phyloP scores from a whole-genome alignment of 805 yeast genomes.

The Scheffersomyces ergatensis region DNA sequence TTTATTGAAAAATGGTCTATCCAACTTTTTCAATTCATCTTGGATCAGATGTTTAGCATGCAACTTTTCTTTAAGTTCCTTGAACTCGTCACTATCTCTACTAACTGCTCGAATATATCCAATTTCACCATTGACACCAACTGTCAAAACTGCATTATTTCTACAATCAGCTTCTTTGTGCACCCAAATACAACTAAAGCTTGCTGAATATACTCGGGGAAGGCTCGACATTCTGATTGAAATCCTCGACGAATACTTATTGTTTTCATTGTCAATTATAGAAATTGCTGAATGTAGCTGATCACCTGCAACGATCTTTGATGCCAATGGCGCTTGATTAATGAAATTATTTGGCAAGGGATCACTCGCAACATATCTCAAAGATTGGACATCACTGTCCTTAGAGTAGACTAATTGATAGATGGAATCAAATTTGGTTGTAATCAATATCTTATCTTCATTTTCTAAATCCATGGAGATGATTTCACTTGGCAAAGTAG shows the following conservation, averaged over 20 bases:
- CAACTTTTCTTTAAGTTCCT: conserved; percentile 11
- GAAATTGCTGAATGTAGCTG: conserved; percentile 32
- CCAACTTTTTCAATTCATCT: conserved; percentile 17
- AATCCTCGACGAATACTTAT: conserved; percentile 4
- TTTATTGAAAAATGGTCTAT: conserved; percentile 33
- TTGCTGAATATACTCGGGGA: conserved; percentile 28
- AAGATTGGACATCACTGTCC: conserved; percentile 1
- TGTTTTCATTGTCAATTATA: conserved; percentile 16
- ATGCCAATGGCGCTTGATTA: conserved; percentile 22
- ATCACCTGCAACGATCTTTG: conserved; percentile 29
- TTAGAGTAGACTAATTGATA: conserved; percentile 20
- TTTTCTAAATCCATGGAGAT: conserved; percentile 16
- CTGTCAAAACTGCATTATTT: conserved; percentile 15
- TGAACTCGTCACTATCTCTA: conserved; percentile 11
- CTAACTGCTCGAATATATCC: conserved; percentile 13
- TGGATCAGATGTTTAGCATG: conserved; percentile 4
- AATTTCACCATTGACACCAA: conserved; percentile 40
- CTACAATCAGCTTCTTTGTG: background rate
- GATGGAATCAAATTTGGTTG: conserved; percentile 35
- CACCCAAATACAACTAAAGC: conserved; percentile 21
- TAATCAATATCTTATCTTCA: conserved; percentile 18
- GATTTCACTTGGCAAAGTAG: conserved; percentile 29
- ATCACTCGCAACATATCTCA: conserved; percentile 22
- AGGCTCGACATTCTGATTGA: conserved; percentile 23
- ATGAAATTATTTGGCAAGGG: conserved; percentile 31